Conservation (phyloP, 1,284 basidiomycete species). For the Moesziomyces antarcticus region DNA sequence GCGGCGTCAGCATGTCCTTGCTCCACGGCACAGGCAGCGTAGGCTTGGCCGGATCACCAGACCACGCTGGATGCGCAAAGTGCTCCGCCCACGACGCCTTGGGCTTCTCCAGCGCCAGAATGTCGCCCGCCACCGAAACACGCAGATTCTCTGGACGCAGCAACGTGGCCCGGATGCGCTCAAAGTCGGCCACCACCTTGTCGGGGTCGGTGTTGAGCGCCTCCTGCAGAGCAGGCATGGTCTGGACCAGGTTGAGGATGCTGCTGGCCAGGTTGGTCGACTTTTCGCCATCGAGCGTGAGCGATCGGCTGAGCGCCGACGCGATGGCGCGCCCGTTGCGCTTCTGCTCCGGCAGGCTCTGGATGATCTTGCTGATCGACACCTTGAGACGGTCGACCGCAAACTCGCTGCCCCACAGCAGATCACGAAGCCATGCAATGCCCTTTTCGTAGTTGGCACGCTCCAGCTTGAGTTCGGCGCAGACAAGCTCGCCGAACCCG, state of each 20-base stretch:
- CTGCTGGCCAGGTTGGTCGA: conserved; percentile 81
- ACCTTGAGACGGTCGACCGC: conserved; percentile 88
- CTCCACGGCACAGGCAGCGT: conserved; percentile 79
- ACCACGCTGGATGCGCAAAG: conserved; percentile 20
- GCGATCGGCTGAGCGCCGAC: conserved; percentile 76
- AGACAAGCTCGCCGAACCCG: conserved; percentile 78
- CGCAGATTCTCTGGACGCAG: conserved; percentile 80
- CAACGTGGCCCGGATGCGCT: conserved; percentile 49
- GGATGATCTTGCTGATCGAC: conserved; percentile 86
- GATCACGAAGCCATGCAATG: conserved; percentile 86
- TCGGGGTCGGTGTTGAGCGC: conserved; percentile 70
- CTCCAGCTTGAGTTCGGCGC: conserved; percentile 80
- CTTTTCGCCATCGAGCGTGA: conserved; percentile 76
- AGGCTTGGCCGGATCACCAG: conserved; percentile 6
- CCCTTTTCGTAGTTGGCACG: conserved; percentile 81
- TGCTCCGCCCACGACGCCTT: conserved; percentile 69
- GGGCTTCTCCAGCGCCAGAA: conserved; percentile 79
- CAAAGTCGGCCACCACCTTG: conserved; percentile 54
- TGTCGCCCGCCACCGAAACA: conserved; percentile 87
- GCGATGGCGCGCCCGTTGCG: conserved; percentile 86
- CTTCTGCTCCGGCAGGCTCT: conserved; percentile 92
- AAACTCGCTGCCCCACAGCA: conserved; percentile 85
- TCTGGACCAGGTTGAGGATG: conserved; percentile 80
- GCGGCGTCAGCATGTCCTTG: conserved; percentile 77
- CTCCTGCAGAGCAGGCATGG: conserved; percentile 80